Evolutionary conservation across 2,329 filamentous ascomycete species (phyloP).

Genomic region (Aspergillus brunneoviolaceus): DNA sequence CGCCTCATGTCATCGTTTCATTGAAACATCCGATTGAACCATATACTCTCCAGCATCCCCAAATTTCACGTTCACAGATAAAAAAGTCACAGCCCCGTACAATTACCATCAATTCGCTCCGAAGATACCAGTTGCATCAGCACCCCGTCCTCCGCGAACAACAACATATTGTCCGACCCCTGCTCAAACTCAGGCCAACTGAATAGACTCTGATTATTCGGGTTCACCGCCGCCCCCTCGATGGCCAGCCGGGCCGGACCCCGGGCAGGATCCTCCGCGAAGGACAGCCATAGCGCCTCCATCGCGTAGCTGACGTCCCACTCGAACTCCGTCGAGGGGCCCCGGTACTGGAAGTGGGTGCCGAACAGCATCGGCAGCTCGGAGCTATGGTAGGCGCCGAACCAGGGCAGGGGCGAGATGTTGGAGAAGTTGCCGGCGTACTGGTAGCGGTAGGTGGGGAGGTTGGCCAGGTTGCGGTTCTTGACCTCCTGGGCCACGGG

Average conservation of each 20-base stretch:
- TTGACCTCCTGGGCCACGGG: conserved; percentile 2
- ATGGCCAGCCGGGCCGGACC: neutral
- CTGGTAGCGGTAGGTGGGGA: conserved; percentile 7
- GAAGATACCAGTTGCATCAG: neutral
- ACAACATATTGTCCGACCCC: neutral
- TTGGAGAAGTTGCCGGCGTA: conserved; percentile 10
- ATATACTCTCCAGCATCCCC: neutral
- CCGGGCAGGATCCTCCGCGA: neutral
- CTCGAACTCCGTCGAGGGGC: conserved; percentile 1
- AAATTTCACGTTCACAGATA: too few species aligned
- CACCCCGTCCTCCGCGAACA: neutral
- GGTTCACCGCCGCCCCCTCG: neutral
- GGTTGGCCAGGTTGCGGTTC: neutral
- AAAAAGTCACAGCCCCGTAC: neutral
- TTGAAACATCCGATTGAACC: neutral
- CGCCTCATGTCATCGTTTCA: neutral
- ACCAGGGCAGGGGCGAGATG: conserved; percentile 7
- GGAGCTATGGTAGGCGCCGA: conserved; percentile 8
- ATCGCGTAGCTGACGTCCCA: conserved; percentile 5
- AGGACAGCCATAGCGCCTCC: conserved; percentile 2
- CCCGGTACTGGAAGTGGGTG: conserved; percentile 1
- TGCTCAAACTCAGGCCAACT: neutral
- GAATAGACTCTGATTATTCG: neutral
- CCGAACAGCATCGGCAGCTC: conserved; percentile 7
- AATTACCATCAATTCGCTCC: conserved; percentile 2